These are phyloP conservation scores for Mycena albidolilacea DNA, from an alignment of 768 basidiomycete species.

Conservation along the genomic window DNA sequence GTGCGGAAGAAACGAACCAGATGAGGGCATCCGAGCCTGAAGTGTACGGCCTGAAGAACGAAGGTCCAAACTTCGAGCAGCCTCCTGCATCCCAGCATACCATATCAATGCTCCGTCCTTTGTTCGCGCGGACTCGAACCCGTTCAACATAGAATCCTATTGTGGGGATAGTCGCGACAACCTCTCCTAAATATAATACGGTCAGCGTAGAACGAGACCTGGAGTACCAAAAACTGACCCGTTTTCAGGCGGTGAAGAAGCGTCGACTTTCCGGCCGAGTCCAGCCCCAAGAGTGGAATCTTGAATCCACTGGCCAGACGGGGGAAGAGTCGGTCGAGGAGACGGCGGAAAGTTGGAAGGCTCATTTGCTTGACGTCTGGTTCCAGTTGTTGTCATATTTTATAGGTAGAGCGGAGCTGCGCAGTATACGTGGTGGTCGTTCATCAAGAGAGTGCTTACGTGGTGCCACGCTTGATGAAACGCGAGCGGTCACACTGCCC, in stretches of 20 bases:
- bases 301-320: too few species aligned
- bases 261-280: slow-evolving; percentile 54
- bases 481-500: too few species aligned
- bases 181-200: slow-evolving; percentile 43
- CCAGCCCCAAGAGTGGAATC: too few species aligned
- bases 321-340: too few species aligned
- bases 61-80: slow-evolving; percentile 48
- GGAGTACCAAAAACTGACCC: neutral
- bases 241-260: slow-evolving; percentile 61
- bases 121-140: slow-evolving; percentile 50
- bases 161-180: slow-evolving; percentile 58
- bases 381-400: too few species aligned
- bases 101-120: slow-evolving; percentile 59
- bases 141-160: slow-evolving; percentile 76
- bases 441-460: too few species aligned
- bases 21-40: slow-evolving; percentile 67
- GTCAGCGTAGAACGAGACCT: neutral
- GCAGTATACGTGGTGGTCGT: too few species aligned
- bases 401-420: too few species aligned
- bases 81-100: slow-evolving; percentile 56
- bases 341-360: too few species aligned
- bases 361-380: too few species aligned
- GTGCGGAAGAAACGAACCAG: slow-evolving; percentile 58
- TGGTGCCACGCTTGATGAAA: too few species aligned
- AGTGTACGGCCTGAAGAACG: slow-evolving; percentile 44